These are phyloP conservation scores for Phytophthora citrophthora DNA, from an alignment of 352 stramenopile genomes.

Conservation along the genomic window DNA sequence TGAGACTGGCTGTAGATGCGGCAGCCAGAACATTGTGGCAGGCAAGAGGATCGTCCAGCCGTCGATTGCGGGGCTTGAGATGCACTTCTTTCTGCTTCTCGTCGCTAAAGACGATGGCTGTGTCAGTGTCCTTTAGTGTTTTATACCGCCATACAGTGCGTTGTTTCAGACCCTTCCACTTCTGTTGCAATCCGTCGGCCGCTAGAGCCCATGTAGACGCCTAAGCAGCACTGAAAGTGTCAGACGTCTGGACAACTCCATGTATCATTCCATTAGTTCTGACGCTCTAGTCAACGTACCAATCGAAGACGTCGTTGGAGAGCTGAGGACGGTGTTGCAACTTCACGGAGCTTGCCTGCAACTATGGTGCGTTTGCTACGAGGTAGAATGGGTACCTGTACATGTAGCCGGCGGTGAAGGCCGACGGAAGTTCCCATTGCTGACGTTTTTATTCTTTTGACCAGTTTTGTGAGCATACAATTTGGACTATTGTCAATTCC, in stretches of 20 bases:
- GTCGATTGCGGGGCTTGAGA: constrained; percentile 62
- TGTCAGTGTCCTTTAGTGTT: constrained; percentile 77
- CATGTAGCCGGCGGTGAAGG: constrained; percentile 19
- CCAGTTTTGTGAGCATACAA: background rate
- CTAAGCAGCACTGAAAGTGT: constrained; percentile 4
- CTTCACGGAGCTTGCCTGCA: background rate
- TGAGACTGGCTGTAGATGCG: constrained; percentile 67
- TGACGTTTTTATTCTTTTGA: too few species aligned
- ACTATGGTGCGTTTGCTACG: background rate
- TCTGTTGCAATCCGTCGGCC: constrained; percentile 75
- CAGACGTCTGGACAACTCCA: constrained; percentile 6
- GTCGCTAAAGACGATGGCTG: constrained; percentile 75
- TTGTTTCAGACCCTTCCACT: constrained; percentile 86
- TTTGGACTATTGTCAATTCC: background rate
- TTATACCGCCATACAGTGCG: constrained; percentile 83
- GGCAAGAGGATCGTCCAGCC: constrained; percentile 63
- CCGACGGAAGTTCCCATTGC: constrained; percentile 17
- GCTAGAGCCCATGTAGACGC: constrained; percentile 82
- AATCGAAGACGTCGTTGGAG: background rate
- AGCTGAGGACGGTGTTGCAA: background rate
- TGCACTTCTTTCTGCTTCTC: constrained; percentile 80
- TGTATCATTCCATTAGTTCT: constrained; percentile 3
- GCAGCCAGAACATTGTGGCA: constrained; percentile 79
- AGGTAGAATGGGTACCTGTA: constrained; percentile 10
- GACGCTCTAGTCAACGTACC: constrained; percentile 14